phyloP scores from a whole-genome alignment of 257 asterid genomes.

The Lycium ferocissimum region DNA sequence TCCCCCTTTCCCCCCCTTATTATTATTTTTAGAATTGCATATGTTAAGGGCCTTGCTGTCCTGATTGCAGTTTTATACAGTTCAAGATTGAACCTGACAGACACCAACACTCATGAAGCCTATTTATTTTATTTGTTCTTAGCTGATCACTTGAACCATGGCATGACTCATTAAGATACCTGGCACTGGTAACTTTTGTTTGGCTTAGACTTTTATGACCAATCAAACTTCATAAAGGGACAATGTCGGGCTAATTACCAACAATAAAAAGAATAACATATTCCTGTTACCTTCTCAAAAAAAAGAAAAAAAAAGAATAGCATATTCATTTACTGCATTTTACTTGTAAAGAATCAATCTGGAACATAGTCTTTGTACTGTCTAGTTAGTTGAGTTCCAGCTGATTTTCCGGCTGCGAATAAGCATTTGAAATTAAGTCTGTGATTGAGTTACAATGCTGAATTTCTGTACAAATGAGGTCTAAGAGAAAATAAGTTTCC shows the following conservation, averaged over 20 bases:
- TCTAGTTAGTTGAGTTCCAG: no score
- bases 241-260: neutral
- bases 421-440: no score
- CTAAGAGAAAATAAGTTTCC: no score
- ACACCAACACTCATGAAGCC: neutral
- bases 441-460: no score
- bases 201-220: neutral
- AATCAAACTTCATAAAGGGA: neutral
- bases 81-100: neutral
- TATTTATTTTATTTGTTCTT: neutral
- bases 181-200: neutral
- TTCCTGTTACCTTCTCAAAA: neutral
- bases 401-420: no score
- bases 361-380: no score
- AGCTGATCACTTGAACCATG: neutral
- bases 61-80: neutral
- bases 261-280: neutral
- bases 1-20: neutral
- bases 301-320: neutral
- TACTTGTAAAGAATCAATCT: no score
- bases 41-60: neutral
- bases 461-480: no score
- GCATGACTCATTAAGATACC: neutral
- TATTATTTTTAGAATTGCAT: neutral
- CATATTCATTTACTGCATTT: neutral